These are phyloP conservation scores for Neopestalotiopsis sp. DNA, from an alignment of 2,329 filamentous ascomycete genomes.

Conservation along the genomic window DNA sequence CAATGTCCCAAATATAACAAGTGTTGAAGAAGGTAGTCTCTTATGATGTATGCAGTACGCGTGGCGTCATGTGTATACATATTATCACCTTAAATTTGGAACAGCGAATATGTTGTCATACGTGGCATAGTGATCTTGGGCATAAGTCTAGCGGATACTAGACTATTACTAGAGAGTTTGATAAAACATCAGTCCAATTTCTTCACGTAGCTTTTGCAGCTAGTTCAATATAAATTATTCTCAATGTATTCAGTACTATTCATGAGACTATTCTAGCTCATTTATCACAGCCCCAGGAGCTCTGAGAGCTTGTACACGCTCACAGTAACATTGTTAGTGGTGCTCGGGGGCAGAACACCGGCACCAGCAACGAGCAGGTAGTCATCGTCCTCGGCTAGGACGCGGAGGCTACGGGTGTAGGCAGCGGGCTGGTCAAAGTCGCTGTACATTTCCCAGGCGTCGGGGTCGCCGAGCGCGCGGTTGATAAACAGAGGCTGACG, in stretches of 20 bases:
- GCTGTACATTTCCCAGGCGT: slow-evolving; percentile 33
- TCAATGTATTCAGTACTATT: background rate
- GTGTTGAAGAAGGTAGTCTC: no score
- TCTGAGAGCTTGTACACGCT: slow-evolving; percentile 27
- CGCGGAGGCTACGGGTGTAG: slow-evolving; percentile 34
- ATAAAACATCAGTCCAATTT: no score
- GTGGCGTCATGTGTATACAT: no score
- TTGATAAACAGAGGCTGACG: slow-evolving; percentile 38
- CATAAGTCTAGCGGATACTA: no score
- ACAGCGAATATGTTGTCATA: no score
- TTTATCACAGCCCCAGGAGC: slow-evolving; percentile 1
- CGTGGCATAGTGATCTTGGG: no score
- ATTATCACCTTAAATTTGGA: no score
- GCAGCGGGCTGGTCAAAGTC: slow-evolving; percentile 30
- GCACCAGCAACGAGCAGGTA: slow-evolving; percentile 42
- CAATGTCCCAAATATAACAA: no score
- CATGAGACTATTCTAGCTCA: no score
- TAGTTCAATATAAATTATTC: background rate
- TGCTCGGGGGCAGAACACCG: slow-evolving; percentile 45
- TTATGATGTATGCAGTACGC: no score
- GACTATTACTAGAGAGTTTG: no score
- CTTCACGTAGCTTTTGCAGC: no score
- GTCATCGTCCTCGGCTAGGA: slow-evolving; percentile 30
- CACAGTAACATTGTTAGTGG: slow-evolving; percentile 42
- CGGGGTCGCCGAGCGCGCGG: slow-evolving; percentile 35